A percentile compares a stretch with the other conserved stretches of the same genome.
These are phyloP conservation scores for Artemisia annua DNA, from an alignment of 129 eudicot species.

Conservation along the genomic window DNA sequence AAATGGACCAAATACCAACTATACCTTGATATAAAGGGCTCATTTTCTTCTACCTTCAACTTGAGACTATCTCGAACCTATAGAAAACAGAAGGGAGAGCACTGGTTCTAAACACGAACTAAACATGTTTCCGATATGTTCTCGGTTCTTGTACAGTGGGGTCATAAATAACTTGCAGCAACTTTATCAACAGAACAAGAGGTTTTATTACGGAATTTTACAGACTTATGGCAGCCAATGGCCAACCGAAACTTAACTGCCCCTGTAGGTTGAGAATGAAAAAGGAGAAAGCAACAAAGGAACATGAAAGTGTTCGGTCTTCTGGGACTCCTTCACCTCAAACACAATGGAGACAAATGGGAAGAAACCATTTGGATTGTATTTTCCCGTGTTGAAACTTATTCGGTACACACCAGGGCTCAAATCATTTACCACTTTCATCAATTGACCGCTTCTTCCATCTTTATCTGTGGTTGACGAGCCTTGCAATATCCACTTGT, in stretches of 20 bases:
- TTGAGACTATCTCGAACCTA: no score
- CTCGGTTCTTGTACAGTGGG: not conserved
- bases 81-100: not conserved
- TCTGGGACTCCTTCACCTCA: constrained; percentile 77
- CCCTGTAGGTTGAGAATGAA: constrained; percentile 68
- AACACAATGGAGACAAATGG: constrained; percentile 84
- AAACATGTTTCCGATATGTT: not conserved
- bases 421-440: constrained; percentile 57
- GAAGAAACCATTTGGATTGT: constrained; percentile 75
- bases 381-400: constrained; percentile 85
- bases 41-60: no score
- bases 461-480: constrained; percentile 76
- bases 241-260: constrained; percentile 49
- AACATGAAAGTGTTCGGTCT: constrained; percentile 88
- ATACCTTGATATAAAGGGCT: no score
- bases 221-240: not conserved
- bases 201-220: not conserved
- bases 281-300: constrained; percentile 56
- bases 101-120: not conserved
- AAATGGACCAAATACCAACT: no score
- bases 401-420: constrained; percentile 76
- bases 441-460: constrained; percentile 80
- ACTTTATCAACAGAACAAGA: not conserved
- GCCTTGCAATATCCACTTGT: constrained; percentile 57
- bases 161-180: constrained; percentile 8